Evolutionary conservation across 176 grass and related monocot species (phyloP), one percentile per base, ranked within the genome.

Genomic region (Tillandsia leiboldiana): DNA sequence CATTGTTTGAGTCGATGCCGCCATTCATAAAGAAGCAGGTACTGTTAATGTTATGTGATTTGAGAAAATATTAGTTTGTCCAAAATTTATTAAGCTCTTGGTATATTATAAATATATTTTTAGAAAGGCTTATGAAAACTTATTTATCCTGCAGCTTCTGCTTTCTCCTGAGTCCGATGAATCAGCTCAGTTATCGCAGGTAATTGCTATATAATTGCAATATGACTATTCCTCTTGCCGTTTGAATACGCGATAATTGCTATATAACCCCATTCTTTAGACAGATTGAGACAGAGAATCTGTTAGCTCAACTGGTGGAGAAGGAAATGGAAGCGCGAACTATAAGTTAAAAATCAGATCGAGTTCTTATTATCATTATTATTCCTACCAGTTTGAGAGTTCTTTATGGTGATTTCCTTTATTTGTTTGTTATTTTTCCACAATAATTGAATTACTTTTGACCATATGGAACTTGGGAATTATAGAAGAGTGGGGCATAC

Each of bases 101-200:
- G 20, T 28, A 18, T 1, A 56, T 50, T 51, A 0, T 71, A 15
- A 65, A 3, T 67, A 58, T 74, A 70, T 5, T 6, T 33, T 33
- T 33, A 33, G 29, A 33, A 33, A 33, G 29, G 29, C 3, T 42
- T 42, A 42, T 42, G 33, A 54, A 12, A 54, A 15, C 14, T 11
- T 54, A 15, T 65, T 59, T 80, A 51, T 77, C 17, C 28, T 13
- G 59, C 88, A 91, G 88, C 62, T 91, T 15, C 88, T 91, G 1
- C 84, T 87, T 68, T 75, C 80, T 65, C 88, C 86, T 26, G 84
- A 91, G 75, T 91, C 88, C 33, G 88, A 87, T 75, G 87, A 91
- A 49, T 87, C 88, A 65, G 88, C 88, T 0, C 88, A 91, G 76
- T 26, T 91, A 33, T 91, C 88, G 15, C 88, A 91, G 82, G 88